phyloP scores from a whole-genome alignment of 2,329 filamentous ascomycete genomes.

The Phaeosphaeriaceae sp. region DNA sequence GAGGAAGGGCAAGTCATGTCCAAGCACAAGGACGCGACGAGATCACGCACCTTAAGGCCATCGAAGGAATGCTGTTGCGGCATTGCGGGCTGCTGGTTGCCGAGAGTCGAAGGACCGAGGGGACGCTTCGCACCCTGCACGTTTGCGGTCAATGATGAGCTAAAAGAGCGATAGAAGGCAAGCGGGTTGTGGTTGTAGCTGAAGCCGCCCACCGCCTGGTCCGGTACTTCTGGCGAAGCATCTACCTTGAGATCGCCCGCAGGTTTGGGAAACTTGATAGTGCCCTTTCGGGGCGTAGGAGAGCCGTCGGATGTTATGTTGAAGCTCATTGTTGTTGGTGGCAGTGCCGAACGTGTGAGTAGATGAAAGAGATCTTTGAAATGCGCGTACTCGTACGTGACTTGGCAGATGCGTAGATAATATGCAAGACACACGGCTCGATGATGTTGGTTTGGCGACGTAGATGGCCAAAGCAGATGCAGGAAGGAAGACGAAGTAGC shows the following conservation, averaged over 20 bases:
- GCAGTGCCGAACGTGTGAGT: slow-evolving; percentile 25
- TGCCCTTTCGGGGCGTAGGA: slow-evolving; percentile 50
- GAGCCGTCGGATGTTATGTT: slow-evolving; percentile 52
- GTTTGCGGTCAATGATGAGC: slow-evolving; percentile 42
- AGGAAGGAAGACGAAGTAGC: slow-evolving; percentile 33
- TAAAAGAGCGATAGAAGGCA: slow-evolving; percentile 23
- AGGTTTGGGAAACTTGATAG: slow-evolving; percentile 34
- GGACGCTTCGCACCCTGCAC: slow-evolving; percentile 49
- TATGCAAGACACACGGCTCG: slow-evolving; percentile 41
- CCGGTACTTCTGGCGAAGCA: slow-evolving; percentile 44
- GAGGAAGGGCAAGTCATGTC: neutral
- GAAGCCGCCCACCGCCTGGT: slow-evolving; percentile 41
- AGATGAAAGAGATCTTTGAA: slow-evolving; percentile 44
- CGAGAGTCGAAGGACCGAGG: slow-evolving; percentile 46
- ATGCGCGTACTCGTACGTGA: slow-evolving; percentile 30
- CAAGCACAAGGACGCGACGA: neutral
- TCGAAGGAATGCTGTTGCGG: slow-evolving; percentile 29
- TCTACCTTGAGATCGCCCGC: slow-evolving; percentile 42
- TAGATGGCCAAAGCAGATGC: slow-evolving; percentile 49
- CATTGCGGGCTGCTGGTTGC: slow-evolving; percentile 36
- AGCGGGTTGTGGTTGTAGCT: slow-evolving; percentile 30
- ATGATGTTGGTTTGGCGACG: slow-evolving; percentile 35
- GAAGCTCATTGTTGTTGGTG: slow-evolving; percentile 42
- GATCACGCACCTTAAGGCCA: slow-evolving; percentile 41
- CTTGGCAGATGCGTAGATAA: slow-evolving; percentile 44